Evolutionary conservation across 2,329 filamentous ascomycete species (phyloP).

Genomic region (Hypoxylon sp.): DNA sequence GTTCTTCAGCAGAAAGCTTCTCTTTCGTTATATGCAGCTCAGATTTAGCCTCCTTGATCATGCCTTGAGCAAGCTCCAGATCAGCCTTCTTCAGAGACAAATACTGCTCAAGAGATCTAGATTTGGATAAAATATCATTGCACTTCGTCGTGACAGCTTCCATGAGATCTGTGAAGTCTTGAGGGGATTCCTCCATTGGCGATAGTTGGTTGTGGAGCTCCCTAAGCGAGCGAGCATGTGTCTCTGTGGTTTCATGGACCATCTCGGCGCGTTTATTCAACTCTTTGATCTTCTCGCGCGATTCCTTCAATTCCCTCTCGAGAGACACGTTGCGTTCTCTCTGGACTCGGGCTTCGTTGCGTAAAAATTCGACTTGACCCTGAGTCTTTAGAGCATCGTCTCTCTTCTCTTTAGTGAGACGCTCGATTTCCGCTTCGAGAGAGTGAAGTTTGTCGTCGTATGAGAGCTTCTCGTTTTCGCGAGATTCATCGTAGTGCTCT

Average conservation of each 20-base stretch:
- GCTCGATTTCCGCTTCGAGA: constrained; percentile 80
- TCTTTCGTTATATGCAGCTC: constrained; percentile 71
- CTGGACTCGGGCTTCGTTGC: constrained; percentile 72
- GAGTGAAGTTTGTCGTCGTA: constrained; percentile 77
- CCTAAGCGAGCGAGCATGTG: constrained; percentile 68
- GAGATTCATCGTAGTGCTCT: constrained; percentile 84
- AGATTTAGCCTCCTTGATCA: constrained; percentile 68
- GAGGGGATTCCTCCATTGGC: constrained; percentile 66
- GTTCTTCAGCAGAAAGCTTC: constrained; percentile 67
- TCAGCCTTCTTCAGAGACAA: constrained; percentile 73
- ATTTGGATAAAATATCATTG: constrained; percentile 71
- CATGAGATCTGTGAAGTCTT: constrained; percentile 70
- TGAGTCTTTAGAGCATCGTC: constrained; percentile 72
- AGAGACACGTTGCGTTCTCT: constrained; percentile 72
- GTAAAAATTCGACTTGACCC: constrained; percentile 73
- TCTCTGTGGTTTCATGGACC: constrained; percentile 66
- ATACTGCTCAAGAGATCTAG: constrained; percentile 72
- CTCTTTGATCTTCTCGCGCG: constrained; percentile 68
- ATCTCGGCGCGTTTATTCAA: constrained; percentile 66
- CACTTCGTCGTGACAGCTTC: constrained; percentile 72
- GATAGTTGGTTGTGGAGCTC: constrained; percentile 72
- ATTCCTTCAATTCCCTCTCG: constrained; percentile 68
- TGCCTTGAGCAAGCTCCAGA: constrained; percentile 70
- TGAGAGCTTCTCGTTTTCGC: constrained; percentile 83
- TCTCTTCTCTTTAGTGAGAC: constrained; percentile 68